Evolutionary conservation across 2,329 filamentous ascomycete genomes (phyloP).

Genomic region (Aspergillus persii): DNA sequence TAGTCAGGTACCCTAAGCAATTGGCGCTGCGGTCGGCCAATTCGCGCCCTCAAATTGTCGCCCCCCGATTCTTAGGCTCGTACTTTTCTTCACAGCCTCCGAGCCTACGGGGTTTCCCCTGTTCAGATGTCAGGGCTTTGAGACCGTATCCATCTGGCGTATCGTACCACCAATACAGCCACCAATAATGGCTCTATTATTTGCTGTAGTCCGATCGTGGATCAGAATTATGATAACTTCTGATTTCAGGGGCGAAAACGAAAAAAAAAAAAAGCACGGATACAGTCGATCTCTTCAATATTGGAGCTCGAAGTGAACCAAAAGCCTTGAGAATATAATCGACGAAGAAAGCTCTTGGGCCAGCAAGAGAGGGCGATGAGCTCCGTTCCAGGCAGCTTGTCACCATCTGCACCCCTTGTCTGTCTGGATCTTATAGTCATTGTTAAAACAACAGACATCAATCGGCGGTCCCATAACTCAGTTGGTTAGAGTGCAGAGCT

Average conservation of each 20-base stretch:
- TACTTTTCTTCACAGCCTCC: no score
- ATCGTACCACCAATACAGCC: not conserved
- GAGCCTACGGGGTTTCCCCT: not conserved
- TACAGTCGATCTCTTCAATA: not conserved
- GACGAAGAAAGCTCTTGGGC: not conserved
- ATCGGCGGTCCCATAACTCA: not conserved
- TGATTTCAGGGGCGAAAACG: not conserved
- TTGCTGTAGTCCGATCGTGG: not conserved
- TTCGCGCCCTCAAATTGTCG: not conserved
- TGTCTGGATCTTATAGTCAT: not conserved
- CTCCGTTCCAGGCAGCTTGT: no score
- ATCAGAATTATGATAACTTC: not conserved
- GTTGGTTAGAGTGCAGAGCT: conserved; percentile 1
- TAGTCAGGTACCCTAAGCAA: not conserved
- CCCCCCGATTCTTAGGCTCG: not conserved
- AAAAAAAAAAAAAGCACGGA: not conserved
- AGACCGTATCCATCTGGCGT: not conserved
- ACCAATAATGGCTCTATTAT: not conserved
- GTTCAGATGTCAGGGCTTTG: not conserved
- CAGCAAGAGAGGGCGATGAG: no score
- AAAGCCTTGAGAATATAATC: not conserved
- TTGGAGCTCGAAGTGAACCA: not conserved
- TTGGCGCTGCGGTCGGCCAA: not conserved
- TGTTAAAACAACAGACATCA: not conserved
- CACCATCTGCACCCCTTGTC: no score